These are phyloP conservation scores for Herpetomonas tarakana DNA, from an alignment of 208 protist genomes.

Conservation along the genomic window DNA sequence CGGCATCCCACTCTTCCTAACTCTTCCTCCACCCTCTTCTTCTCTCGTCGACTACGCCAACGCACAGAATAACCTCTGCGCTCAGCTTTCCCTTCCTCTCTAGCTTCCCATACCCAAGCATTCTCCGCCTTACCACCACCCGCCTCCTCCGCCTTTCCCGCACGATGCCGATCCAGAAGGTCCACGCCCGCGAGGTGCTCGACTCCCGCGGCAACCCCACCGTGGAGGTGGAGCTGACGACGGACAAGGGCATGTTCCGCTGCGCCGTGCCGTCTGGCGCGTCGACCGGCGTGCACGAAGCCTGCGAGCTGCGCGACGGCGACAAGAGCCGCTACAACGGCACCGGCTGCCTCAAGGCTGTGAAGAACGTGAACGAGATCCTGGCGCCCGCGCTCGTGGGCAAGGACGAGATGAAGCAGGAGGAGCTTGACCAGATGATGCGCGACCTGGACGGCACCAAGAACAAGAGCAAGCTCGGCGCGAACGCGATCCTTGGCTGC, in stretches of 20 bases:
- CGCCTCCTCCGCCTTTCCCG: too few species aligned
- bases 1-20: too few species aligned
- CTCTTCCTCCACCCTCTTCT: too few species aligned
- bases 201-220: constrained; percentile 91
- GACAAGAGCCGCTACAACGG: constrained; percentile 94
- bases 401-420: constrained; percentile 90
- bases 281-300: constrained; percentile 99
- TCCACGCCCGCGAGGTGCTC: constrained; percentile 85
- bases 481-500: constrained; percentile 98
- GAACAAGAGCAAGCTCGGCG: constrained; percentile 97
- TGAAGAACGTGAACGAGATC: constrained; percentile 97
- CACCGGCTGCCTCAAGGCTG: constrained; percentile 96
- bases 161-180: constrained; percentile 81
- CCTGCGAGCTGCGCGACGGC: constrained; percentile 96
- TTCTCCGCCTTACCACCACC: too few species aligned
- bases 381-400: constrained; percentile 93
- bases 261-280: constrained; percentile 98
- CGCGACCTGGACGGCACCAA: constrained; percentile 95
- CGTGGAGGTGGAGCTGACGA: constrained; percentile 97
- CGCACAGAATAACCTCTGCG: too few species aligned
- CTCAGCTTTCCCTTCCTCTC: too few species aligned
- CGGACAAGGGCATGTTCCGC: constrained; percentile 94
- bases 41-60: too few species aligned
- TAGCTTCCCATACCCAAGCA: too few species aligned
- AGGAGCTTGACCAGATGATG: constrained; percentile 94